Conservation (phyloP, 2,329 filamentous ascomycete genomes). For the Parastagonospora avenae region DNA sequence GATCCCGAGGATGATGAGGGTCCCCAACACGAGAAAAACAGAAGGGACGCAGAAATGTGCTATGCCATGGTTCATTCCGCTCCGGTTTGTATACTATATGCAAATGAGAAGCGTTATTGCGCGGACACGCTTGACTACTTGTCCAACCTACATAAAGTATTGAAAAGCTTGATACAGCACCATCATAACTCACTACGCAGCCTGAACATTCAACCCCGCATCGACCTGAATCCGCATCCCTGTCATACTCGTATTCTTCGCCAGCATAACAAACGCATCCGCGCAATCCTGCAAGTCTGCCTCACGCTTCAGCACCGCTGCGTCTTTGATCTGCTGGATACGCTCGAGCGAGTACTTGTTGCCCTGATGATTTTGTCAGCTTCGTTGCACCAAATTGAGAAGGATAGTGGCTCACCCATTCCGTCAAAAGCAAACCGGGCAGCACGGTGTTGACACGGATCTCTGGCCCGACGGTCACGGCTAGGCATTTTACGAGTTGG, state of each 20-base stretch:
- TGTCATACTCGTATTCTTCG: slow-evolving; percentile 59
- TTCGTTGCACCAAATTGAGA: too few species aligned
- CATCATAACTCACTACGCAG: too few species aligned
- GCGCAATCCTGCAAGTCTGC: slow-evolving; percentile 60
- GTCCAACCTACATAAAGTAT: too few species aligned
- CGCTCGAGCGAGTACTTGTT: slow-evolving; percentile 62
- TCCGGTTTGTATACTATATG: too few species aligned
- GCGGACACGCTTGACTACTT: too few species aligned
- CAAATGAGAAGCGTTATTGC: too few species aligned
- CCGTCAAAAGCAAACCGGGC: slow-evolving; percentile 68
- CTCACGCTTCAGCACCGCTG: slow-evolving; percentile 64
- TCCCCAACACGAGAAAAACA: too few species aligned
- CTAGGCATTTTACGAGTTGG: slow-evolving; percentile 70
- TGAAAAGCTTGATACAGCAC: too few species aligned
- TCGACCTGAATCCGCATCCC: slow-evolving; percentile 53
- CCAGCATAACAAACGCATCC: slow-evolving; percentile 60
- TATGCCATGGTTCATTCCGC: too few species aligned
- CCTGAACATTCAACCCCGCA: slow-evolving; percentile 42
- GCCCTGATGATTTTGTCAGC: slow-evolving; percentile 48
- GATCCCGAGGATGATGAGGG: too few species aligned
- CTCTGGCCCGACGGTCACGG: slow-evolving; percentile 65
- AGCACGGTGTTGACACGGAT: slow-evolving; percentile 69
- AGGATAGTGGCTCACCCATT: slow-evolving; percentile 46
- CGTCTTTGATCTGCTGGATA: slow-evolving; percentile 60
- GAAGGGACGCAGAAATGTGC: too few species aligned